Evolutionary conservation across 1,284 basidiomycete species (phyloP), one percentile per base, ranked within the genome.

Genomic region (Trametes polyzona): DNA sequence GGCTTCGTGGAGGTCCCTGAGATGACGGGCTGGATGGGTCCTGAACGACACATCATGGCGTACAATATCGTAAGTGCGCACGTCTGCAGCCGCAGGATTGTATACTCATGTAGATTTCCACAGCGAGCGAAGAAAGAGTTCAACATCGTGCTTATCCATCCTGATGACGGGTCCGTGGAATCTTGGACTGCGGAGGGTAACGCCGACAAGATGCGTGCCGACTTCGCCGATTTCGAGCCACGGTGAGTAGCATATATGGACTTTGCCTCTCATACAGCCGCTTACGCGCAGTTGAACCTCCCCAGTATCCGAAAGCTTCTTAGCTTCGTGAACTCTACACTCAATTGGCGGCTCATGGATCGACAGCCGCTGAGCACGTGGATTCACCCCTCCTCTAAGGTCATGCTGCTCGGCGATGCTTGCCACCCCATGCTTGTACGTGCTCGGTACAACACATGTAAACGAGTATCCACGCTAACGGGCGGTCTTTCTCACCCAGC

Each of bases 381-480:
- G 78, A 68, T 78, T 8, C 77, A 78, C 59, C 67, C 68, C 0
- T 65, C 68, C 2, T 73, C 73, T 27, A 69, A 73, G 23, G 67
- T 79, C 42, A 70, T 70, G 26, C 71, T 80, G 16, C 69, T 79
- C 14, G 78, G 78, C 14, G 78, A 80, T 47, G 59, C 77, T 0
- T 80, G 77, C 61, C 85, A 87, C 63, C 84, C 87, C 0, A 88
- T 88, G 84, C 76, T 87, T 10, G 83, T 65, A 43, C 12, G 65
- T 61, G n/a, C n/a, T n/a, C n/a, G n/a, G n/a, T n/a, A n/a, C n/a
- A n/a, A n/a, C n/a, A n/a, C n/a, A n/a, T n/a, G n/a, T n/a, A n/a
- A n/a, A n/a, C n/a, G n/a, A n/a, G n/a, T n/a, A n/a, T n/a, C n/a
- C n/a, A n/a, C n/a, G n/a, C n/a, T n/a, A n/a, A n/a, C n/a, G n/a